These are phyloP conservation scores for Talaromyces rugulosus DNA, from an alignment of 2,329 filamentous ascomycete genomes.

Conservation along the genomic window DNA sequence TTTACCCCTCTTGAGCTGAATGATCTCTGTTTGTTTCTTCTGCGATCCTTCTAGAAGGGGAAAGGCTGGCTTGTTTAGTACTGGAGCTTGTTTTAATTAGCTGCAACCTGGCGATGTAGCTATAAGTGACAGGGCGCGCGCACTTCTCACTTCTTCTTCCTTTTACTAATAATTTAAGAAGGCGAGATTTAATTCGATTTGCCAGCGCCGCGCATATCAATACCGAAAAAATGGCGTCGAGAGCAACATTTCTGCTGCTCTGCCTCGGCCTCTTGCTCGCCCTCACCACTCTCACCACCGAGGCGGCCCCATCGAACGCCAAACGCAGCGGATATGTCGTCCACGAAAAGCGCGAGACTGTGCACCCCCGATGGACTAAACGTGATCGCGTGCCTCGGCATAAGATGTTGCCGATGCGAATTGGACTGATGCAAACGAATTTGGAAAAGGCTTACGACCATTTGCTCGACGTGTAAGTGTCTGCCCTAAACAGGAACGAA, in stretches of 20 bases:
- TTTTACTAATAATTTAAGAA: background rate
- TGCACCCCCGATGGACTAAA: conserved; percentile 7
- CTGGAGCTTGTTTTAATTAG: background rate
- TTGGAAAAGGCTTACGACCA: conserved; percentile 8
- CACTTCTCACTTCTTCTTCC: background rate
- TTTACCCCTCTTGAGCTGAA: background rate
- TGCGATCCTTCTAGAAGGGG: background rate
- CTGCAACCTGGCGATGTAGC: background rate
- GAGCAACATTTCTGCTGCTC: conserved; percentile 5
- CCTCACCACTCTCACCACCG: conserved; percentile 2
- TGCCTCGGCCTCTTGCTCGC: conserved; percentile 1
- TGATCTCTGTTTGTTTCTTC: background rate
- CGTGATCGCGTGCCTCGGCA: conserved; percentile 10
- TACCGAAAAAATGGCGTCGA: conserved; percentile 4
- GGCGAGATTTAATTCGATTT: background rate
- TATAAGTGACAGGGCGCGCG: background rate
- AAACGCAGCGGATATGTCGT: conserved; percentile 8
- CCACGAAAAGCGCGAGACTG: conserved; percentile 9
- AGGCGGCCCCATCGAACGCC: background rate
- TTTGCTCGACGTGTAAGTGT: conserved; percentile 10
- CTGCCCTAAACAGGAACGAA: background rate
- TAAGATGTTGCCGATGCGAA: conserved; percentile 8
- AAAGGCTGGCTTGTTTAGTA: background rate
- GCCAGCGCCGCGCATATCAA: background rate
- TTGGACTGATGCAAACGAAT: conserved; percentile 10